Evolutionary conservation across 306 rosid species (phyloP), one percentile per base, ranked within the genome.

Genomic region (Prinsepia uniflora): DNA sequence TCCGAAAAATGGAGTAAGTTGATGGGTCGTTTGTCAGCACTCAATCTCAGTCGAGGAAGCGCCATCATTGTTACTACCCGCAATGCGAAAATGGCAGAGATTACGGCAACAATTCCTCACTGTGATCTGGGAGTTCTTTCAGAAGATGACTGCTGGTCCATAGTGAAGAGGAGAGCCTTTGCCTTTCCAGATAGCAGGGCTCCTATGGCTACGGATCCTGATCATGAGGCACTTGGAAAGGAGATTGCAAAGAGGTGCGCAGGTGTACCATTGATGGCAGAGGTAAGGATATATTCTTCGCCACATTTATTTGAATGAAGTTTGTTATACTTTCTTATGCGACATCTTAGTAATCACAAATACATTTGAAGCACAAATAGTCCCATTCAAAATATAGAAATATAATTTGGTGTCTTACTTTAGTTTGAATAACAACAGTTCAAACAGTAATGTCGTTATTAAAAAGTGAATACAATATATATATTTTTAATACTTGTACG

Each of bases 31-130:
- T 72, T 72, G 70, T 34, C 54, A n/a, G 48, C 45, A 52, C 19
- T 61, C 10, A 11, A 46, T 39, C 11, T 15, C 17, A 46, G 7
- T 17, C 15, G 12, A 11, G 69, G 69, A 60, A 61, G 18, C 65
- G 24, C 9, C 47, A 42, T 72, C 48, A 43, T 72, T 60, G 61
- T 62, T 12, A 72, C 76, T 18, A 62, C 70, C 0, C 22, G 69
- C 8, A 72, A 55, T 30, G 75, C 50, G 0, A 11, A 46, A 46
- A 15, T 46, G 4, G 50, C 50, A 10, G 0, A 10, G 10, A 46
- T 46, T 11, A 3, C 14, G 13, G 50, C 8, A 46, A 46, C 50
- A 46, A 1, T 10, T 46, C 13, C 13, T 46, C 8, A 11, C 4
- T 46, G 50, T 46, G 9, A 46, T 46, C 10, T 46, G 50, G 50